A percentile compares a stretch with the other conserved stretches of the same genome.
phyloP scores from a whole-genome alignment of 805 yeast genomes.

The Saccharomycopsis sp. region DNA sequence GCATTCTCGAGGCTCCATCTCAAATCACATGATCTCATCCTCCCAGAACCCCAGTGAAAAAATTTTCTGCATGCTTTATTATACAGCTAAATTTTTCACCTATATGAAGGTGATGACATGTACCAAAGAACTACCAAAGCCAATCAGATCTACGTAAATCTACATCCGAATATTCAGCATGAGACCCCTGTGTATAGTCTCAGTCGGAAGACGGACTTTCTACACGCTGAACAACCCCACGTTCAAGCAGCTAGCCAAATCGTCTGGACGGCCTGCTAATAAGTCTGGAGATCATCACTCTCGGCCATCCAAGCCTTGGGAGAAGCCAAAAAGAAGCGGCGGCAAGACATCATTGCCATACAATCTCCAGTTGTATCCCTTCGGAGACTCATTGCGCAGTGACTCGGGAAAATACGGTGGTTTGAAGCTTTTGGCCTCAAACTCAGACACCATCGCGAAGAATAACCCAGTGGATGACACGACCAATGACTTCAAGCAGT shows the following conservation, averaged over 20 bases:
- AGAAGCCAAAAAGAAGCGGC: background rate
- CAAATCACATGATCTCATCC: no score
- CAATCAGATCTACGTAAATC: no score
- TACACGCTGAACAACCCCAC: background rate
- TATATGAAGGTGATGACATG: no score
- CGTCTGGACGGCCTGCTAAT: background rate
- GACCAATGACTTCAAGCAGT: background rate
- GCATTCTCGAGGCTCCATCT: no score
- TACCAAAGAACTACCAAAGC: no score
- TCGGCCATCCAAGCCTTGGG: background rate
- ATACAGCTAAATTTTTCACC: no score
- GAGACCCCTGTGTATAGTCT: no score
- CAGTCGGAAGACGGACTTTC: background rate
- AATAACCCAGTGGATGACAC: background rate
- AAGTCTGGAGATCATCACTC: background rate
- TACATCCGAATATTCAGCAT: no score
- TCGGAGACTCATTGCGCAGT: background rate
- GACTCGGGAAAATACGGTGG: constrained; percentile 1
- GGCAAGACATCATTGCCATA: background rate
- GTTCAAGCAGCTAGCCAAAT: background rate
- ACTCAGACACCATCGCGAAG: background rate
- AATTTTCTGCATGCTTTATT: no score
- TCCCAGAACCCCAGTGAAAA: no score
- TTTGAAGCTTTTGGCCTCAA: background rate
- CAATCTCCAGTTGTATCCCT: background rate